Conservation (phyloP, 2,329 filamentous ascomycete species). For the Leptographium lundbergii region DNA sequence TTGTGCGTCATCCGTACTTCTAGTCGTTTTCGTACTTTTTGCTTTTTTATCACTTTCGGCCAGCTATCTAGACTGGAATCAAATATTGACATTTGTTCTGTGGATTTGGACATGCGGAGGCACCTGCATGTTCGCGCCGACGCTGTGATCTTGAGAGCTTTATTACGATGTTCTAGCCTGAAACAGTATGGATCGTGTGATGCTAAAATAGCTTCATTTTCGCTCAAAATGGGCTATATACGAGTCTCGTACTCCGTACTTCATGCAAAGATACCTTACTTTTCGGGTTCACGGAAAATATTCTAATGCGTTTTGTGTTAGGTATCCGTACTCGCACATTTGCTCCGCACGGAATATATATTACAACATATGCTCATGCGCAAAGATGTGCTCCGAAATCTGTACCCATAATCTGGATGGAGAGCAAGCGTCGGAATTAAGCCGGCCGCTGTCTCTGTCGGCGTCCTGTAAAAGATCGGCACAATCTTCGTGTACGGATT, state of each 20-base stretch:
- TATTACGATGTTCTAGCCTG: neutral
- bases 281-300: neutral
- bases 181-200: neutral
- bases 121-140: neutral
- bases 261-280: neutral
- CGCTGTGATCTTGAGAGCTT: neutral
- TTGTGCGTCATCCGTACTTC: neutral
- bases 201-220: neutral
- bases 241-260: neutral
- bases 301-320: neutral
- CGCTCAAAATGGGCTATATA: too few species aligned
- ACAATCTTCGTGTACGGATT: too few species aligned
- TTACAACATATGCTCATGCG: too few species aligned
- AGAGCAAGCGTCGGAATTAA: neutral
- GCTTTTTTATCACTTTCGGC: neutral
- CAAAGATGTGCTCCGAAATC: too few species aligned
- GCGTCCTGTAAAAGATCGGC: neutral
- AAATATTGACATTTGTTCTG: neutral
- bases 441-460: neutral
- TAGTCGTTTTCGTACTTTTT: neutral
- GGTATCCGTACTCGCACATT: too few species aligned
- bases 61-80: neutral
- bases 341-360: too few species aligned
- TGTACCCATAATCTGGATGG: too few species aligned
- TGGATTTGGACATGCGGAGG: neutral